Evolutionary conservation across 139 green algal species (phyloP), one percentile per base, ranked within the genome.

Genomic region (Micromonas commoda): DNA sequence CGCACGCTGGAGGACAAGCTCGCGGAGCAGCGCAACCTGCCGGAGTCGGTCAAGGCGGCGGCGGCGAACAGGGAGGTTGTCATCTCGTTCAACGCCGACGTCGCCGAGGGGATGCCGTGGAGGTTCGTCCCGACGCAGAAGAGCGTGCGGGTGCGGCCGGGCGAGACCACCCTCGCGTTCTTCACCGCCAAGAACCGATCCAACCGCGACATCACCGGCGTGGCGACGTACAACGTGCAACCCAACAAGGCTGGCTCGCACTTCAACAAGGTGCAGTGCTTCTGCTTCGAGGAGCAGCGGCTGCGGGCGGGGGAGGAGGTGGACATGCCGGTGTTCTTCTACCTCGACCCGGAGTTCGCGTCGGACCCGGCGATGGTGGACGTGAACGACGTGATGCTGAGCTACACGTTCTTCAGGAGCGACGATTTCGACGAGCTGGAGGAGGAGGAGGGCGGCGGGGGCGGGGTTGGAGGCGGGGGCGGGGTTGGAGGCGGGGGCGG

Each of bases 321-420:
- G 16, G 95, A 99, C 88, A 99, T 99, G 95, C 95, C 95, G 19
- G 93, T 99, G 2, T 97, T 99, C 80, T 99, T 99, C 82, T 99
- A 99, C 87, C 79, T 99, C 2, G 95, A 99, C 78, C 91, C 91
- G 5, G 95, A 98, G 77, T 91, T 97, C 82, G 94, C 90, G 0
- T 91, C 83, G 0, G 95, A 99, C 72, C 82, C 86, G 21, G 88
- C 91, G 79, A 84, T 98, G 90, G 86, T 85, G 20, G 82, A 81
- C 77, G 81, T 99, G 2, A 80, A 92, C 71, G 84, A 91, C 77
- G 85, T 99, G 61, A 98, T 93, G 0, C 85, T 99, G 3, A 95
- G 89, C 13, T 99, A 99, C 87, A 96, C 91, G 0, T 98, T 98
- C 76, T 97, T 96, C 82, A 89, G 89, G 60, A 90, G 92, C 13